A percentile compares a stretch with the other conserved stretches of the same genome.
Conservation (phyloP, 164 flowering plant species). For the Macadamia tetraphylla region DNA sequence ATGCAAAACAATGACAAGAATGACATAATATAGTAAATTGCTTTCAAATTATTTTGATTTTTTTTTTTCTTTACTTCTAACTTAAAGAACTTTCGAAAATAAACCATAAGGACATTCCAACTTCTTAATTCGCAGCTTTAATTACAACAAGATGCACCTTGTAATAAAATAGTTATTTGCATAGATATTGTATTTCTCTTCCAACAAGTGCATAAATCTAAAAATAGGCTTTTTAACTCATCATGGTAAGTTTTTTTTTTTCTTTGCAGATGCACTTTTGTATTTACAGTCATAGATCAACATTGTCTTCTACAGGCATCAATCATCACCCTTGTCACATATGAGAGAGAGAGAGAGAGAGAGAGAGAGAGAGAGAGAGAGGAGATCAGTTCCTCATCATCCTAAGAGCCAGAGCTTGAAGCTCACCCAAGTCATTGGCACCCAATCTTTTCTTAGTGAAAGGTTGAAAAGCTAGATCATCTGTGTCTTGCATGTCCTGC, state of each 20-base stretch:
- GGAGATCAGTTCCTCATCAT: slow-evolving; percentile 54
- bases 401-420: slow-evolving; percentile 63
- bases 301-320: neutral
- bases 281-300: slow-evolving; percentile 6
- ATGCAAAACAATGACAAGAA: no score
- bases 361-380: neutral
- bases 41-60: no score
- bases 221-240: neutral
- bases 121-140: no score
- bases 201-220: neutral
- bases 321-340: neutral
- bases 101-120: no score
- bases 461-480: slow-evolving; percentile 18
- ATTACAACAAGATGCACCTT: no score
- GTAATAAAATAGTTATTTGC: neutral
- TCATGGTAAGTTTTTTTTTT: neutral
- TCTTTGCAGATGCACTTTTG: slow-evolving; percentile 2
- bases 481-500: slow-evolving; percentile 31
- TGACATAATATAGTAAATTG: no score
- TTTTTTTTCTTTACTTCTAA: no score
- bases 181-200: neutral
- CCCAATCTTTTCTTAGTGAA: slow-evolving; percentile 32
- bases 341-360: neutral
- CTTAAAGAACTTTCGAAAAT: no score
- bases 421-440: slow-evolving; percentile 51